A percentile compares a stretch with the other conserved stretches of the same genome.
phyloP scores from a whole-genome alignment of 768 basidiomycete genomes.

The Tulasnella calospora region DNA sequence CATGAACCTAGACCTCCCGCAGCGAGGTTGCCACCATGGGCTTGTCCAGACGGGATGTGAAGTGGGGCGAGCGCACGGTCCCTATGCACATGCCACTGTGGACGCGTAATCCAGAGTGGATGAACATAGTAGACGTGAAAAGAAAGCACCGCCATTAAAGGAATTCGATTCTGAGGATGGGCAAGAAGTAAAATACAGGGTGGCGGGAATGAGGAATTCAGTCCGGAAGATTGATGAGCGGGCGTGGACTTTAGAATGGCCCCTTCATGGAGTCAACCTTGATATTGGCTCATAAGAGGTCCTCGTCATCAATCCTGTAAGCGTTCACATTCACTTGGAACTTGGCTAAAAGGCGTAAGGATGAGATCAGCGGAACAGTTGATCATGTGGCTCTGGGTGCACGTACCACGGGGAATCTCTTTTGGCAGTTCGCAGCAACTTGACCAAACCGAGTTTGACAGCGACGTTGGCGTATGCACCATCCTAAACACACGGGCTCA shows the following conservation, averaged over 20 bases:
- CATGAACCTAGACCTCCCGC: background rate
- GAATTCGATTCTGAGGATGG: background rate
- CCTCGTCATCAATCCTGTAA: conserved; percentile 65
- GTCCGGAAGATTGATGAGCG: background rate
- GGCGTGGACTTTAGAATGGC: conserved; percentile 9
- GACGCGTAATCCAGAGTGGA: background rate
- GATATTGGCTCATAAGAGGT: conserved; percentile 76
- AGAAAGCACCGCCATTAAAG: background rate
- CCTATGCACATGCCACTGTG: background rate
- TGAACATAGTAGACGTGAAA: background rate
- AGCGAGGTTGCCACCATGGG: background rate
- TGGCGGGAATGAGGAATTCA: background rate
- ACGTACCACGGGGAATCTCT: conserved; percentile 75
- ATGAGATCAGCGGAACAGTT: conserved; percentile 21
- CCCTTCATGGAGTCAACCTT: conserved; percentile 59
- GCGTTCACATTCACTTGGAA: conserved; percentile 67
- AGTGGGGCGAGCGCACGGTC: background rate
- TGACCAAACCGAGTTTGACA: conserved; percentile 92
- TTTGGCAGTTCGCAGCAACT: conserved; percentile 78
- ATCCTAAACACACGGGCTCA: conserved; percentile 47
- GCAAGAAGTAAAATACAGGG: background rate
- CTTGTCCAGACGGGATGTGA: background rate
- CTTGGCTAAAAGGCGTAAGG: conserved; percentile 54
- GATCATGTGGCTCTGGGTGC: background rate
- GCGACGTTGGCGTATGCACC: conserved; percentile 85